A percentile compares a stretch with the other conserved stretches of the same genome.
Conservation (phyloP, 1,284 basidiomycete species). For the Rhodotorula mucilaginosa region DNA sequence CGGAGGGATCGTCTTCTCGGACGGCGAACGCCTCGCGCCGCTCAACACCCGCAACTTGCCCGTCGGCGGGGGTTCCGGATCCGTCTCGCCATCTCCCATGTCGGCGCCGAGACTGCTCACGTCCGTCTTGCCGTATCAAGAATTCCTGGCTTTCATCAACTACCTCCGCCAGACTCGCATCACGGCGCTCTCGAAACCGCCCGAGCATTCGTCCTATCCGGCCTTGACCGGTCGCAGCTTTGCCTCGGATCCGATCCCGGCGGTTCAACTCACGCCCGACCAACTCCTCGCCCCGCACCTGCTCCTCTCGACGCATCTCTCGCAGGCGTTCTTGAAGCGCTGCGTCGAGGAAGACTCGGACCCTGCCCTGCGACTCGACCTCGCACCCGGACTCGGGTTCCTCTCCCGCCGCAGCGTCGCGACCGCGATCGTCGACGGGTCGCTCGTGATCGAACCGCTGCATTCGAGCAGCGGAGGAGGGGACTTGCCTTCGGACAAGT, state of each 20-base stretch:
- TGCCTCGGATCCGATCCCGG: slow-evolving; percentile 35
- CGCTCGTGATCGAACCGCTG: slow-evolving; percentile 87
- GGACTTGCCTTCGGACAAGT: slow-evolving; percentile 42
- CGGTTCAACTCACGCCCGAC: slow-evolving; percentile 56
- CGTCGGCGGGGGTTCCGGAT: background rate
- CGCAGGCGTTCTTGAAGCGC: slow-evolving; percentile 79
- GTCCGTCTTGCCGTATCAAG: slow-evolving; percentile 67
- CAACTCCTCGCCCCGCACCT: slow-evolving; percentile 64
- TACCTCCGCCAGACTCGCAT: slow-evolving; percentile 74
- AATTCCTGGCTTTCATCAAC: slow-evolving; percentile 76
- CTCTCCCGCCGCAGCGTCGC: slow-evolving; percentile 82
- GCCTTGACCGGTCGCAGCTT: slow-evolving; percentile 22
- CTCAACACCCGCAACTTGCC: slow-evolving; percentile 13
- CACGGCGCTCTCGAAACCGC: slow-evolving; percentile 47
- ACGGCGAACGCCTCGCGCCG: slow-evolving; percentile 28
- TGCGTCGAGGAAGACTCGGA: slow-evolving; percentile 87
- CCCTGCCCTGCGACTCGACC: slow-evolving; percentile 83
- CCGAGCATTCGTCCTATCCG: slow-evolving; percentile 10
- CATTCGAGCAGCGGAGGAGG: slow-evolving; percentile 5
- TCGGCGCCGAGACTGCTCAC: slow-evolving; percentile 34
- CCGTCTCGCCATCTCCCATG: slow-evolving; percentile 2
- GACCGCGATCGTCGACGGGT: slow-evolving; percentile 79
- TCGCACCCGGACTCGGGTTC: slow-evolving; percentile 93
- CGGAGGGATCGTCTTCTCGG: slow-evolving; percentile 28
- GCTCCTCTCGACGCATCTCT: slow-evolving; percentile 49